Conservation (phyloP, 179 eudicot genomes). For the Camellia oleifera region DNA sequence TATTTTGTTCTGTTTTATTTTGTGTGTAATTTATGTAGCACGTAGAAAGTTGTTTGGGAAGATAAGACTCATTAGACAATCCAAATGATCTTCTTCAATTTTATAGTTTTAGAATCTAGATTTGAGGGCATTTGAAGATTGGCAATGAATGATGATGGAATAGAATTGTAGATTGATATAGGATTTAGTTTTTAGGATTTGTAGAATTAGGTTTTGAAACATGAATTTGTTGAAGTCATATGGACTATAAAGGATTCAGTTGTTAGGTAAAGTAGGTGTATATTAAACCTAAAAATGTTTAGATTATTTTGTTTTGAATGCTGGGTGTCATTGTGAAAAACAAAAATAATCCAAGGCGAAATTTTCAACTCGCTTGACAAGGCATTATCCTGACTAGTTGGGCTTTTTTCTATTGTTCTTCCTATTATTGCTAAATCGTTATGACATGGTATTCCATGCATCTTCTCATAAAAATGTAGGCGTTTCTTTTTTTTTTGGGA, state of each 20-base stretch:
- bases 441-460: too few species aligned
- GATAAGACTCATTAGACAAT: not conserved
- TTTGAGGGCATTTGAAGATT: not conserved
- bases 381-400: not conserved
- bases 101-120: not conserved
- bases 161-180: not conserved
- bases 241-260: not conserved
- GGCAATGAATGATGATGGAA: not conserved
- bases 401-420: too few species aligned
- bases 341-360: not conserved
- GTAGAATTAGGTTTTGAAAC: not conserved
- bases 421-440: too few species aligned
- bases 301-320: not conserved
- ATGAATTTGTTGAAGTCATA: not conserved
- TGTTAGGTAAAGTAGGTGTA: not conserved
- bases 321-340: not conserved
- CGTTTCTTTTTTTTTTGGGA: not conserved
- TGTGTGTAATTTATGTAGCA: not conserved
- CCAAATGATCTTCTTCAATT: not conserved
- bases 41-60: not conserved
- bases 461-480: too few species aligned
- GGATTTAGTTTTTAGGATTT: not conserved
- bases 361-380: not conserved
- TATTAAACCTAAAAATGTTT: not conserved
- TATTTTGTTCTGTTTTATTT: not conserved